Base-by-base conservation (phyloP, 2,329 filamentous ascomycete species). In the Helicocarpus griseus region DNA sequence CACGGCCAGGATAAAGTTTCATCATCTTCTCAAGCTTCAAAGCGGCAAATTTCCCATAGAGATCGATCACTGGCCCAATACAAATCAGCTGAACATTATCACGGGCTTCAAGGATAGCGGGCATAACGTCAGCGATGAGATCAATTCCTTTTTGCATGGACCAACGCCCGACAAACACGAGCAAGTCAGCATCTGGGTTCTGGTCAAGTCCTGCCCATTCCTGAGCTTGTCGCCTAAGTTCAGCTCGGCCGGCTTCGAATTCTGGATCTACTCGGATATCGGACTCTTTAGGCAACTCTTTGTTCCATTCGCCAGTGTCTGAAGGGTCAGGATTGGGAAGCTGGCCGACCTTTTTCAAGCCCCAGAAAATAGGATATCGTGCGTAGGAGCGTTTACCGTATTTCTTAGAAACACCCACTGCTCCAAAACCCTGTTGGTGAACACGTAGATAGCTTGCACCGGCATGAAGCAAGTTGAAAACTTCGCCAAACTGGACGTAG, bases 151-250 rank as follows among this genome's bases (percentile, higher is more conserved):
- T 86, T 60, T 86, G 82, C 73, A 82, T 78, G 8, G 78, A 82
- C 82, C 82, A 86, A 55, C 82, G 77, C 53, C 82, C 82, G 41
- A 85, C 82, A 57, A 86, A 86, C 7, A 85, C 82, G 56, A 85
- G 77, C 7, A 86, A 71, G 53, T 85, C 80, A 1, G 82, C 81
- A 36, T 80, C 72, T 1, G 80, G 76, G 56, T 81, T 76, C 49
- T 80, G 73, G 2, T 82, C 72, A 1, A 86, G 71, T 13, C 79
- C 80, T 40, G 82, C 82, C 82, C 82, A 86, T 65, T 82, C 77
- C 59, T 85, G 82, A 19, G 82, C 81, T 62, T 85, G 80, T 7
- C 74, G 72, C 52, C 78, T 77, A 21, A 83, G 67, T 4, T 74
- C 74, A 2, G 67, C 74, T 58, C 81, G 69, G 33, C 69, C 67